Conservation (phyloP, 2,329 filamentous ascomycete species). For the Microsporum ferrugineum region DNA sequence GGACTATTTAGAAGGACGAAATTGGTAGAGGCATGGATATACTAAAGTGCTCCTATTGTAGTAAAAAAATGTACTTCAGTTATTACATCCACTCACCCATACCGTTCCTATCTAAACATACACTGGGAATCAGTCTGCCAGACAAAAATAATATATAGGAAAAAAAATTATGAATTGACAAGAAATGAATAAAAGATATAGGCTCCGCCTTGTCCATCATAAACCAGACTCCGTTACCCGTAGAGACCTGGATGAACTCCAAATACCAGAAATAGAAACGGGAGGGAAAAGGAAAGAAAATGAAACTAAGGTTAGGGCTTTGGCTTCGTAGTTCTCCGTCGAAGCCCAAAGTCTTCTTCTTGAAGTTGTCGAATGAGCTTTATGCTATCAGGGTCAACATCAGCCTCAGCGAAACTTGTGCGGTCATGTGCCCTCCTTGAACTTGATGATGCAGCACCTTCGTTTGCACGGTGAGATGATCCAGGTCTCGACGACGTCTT, state of each 20-base stretch:
- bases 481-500: slow-evolving; percentile 27
- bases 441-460: slow-evolving; percentile 28
- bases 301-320: neutral
- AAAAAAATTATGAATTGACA: neutral
- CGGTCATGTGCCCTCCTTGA: slow-evolving; percentile 19
- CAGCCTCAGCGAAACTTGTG: slow-evolving; percentile 20
- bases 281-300: neutral
- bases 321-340: slow-evolving; percentile 13
- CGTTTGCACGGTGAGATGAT: slow-evolving; percentile 40
- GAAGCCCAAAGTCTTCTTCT: slow-evolving; percentile 36
- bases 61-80: neutral
- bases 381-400: slow-evolving; percentile 33
- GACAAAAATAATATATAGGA: neutral
- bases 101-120: slow-evolving; percentile 2
- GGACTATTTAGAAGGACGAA: neutral
- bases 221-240: neutral
- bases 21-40: no score
- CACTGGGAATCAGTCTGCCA: neutral
- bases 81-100: neutral
- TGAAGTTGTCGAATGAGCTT: slow-evolving; percentile 36
- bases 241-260: neutral
- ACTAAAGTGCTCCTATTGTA: neutral
- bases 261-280: neutral
- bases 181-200: no score
- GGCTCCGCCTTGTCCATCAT: neutral